phyloP scores from a whole-genome alignment of 2,329 filamentous ascomycete species.

The Fusarium sp. region DNA sequence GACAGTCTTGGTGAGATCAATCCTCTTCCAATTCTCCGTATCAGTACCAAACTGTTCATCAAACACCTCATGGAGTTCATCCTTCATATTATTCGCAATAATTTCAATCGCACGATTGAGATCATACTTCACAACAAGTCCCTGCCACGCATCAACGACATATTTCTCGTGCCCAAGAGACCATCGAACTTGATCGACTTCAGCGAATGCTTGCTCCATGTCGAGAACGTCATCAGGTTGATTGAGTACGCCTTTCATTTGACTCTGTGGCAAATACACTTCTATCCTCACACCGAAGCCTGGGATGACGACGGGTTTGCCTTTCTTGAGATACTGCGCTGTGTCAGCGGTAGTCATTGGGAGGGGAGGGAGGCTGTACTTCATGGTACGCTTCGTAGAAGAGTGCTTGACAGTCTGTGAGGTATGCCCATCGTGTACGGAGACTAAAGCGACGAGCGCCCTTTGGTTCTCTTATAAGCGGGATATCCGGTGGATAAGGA shows the following conservation, averaged over 20 bases:
- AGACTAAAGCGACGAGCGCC: constrained; percentile 44
- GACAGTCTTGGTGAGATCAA: constrained; percentile 43
- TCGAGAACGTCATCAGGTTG: constrained; percentile 53
- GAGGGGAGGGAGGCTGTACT: constrained; percentile 5
- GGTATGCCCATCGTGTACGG: constrained; percentile 43
- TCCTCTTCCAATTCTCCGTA: constrained; percentile 47
- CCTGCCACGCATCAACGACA: constrained; percentile 50
- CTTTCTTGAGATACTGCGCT: constrained; percentile 53
- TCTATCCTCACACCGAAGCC: constrained; percentile 52
- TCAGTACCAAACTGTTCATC: constrained; percentile 49
- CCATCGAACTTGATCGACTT: constrained; percentile 51
- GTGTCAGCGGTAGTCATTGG: neutral
- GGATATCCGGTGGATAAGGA: constrained; percentile 41
- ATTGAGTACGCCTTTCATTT: constrained; percentile 52
- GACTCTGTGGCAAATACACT: constrained; percentile 53
- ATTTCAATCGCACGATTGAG: constrained; percentile 49
- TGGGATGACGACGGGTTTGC: constrained; percentile 54
- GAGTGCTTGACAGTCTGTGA: constrained; percentile 44
- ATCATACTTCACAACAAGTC: constrained; percentile 48
- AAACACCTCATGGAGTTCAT: constrained; percentile 49
- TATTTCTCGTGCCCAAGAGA: constrained; percentile 50
- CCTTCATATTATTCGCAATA: constrained; percentile 47
- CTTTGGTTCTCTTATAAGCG: constrained; percentile 41
- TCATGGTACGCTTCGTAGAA: constrained; percentile 47
- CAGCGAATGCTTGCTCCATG: constrained; percentile 48